Base-by-base conservation (phyloP, 495 filamentous ascomycete species). In the Aspergillus heteromorphus region DNA sequence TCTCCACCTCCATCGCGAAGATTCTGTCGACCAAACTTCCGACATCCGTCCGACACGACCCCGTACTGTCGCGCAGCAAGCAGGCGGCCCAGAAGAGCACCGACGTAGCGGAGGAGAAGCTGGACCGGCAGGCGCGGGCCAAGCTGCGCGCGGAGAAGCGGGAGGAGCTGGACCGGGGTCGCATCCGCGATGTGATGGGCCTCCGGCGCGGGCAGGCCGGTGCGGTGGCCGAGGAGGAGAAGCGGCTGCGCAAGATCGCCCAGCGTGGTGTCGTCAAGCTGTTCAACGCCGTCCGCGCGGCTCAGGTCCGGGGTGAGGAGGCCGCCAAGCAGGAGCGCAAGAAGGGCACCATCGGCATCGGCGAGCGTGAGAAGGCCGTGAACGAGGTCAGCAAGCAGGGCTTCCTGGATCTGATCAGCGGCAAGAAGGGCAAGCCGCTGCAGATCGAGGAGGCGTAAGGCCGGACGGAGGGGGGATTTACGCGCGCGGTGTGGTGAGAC, bases 371-470 rank as follows among this genome's bases (percentile, higher is more conserved):
- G 74, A 90, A 93, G 77, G 85, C 81, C 65, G 83, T 92, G 40
- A 92, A 86, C 51, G 92, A 97, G 76, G 95, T 97, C 86, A 92
- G 87, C 71, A 93, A 92, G 77, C 85, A 96, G 72, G 91, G 92
- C 7, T 98, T 97, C 73, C 73, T 98, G 67, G 91, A 96, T 49
- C 63, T 97, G 67, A 96, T 98, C 70, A 76, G 69, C 47, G 73
- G 75, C 34, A 81, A 80, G 68, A 79, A 80, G 67, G 77, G 74
- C 45, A 73, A 72, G 62, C 62, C 65, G 45, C 65, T 75, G 58
- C 73, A 73, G 31, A 76, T 79, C 53, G 72, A 78, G 57, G 76
- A 79, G 64, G 74, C 75, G 54, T 79, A 60, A 69, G 43, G 4
- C 9, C 0, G 25, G 36, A 40, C 47, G 48, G 11, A n/a, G n/a